Base-by-base conservation (phyloP, 495 filamentous ascomycete genomes). In the Penicillium atrosanguineum region DNA sequence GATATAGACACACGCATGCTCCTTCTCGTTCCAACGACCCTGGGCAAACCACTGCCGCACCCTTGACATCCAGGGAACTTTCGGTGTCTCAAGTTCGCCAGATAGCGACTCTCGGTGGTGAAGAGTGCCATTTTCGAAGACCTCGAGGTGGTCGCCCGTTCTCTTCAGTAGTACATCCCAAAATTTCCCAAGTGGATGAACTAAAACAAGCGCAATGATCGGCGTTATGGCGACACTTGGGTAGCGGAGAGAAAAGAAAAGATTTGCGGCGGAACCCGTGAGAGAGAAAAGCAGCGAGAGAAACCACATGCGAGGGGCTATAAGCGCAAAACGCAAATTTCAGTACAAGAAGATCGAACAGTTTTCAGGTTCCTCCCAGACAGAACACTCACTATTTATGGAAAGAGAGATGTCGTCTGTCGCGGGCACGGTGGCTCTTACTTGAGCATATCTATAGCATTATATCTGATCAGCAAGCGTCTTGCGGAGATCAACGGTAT, bases 211-310 rank as follows among this genome's bases (percentile, higher is more conserved):
- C 20, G 89, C 89, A 63, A 94, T 91, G 43, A 93, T 84, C 14
- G 90, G 90, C 0, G 87, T 90, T 60, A 94, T 92, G 18, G 86
- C 83, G 65, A 94, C 88, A 62, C 88, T 91, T 29, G 90, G 89
- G 72, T 93, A 94, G 74, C 89, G 80, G 55, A 94, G 87, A 84
- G 72, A 94, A 89, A 69, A 69, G 67, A 94, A 91, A 26, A 93
- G 71, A 69, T 93, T 94, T 37, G 88, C 90, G 3, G 87, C 85
- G 29, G 89, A 91, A 41, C 90, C 90, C 19, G 92, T 73, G 28
- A 94, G 70, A 12, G 90, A 84, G 61, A 92, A 94, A 12, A 94
- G 60, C 7, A 88, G 75, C 19, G 88, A 89, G 21, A 93, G 63
- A 18, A 75, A 75, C 89, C 90, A 93, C 89, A 93, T 94, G 29